Evolutionary conservation across 2,329 filamentous ascomycete genomes (phyloP).

Genomic region (Sarocladiaceae sp.): DNA sequence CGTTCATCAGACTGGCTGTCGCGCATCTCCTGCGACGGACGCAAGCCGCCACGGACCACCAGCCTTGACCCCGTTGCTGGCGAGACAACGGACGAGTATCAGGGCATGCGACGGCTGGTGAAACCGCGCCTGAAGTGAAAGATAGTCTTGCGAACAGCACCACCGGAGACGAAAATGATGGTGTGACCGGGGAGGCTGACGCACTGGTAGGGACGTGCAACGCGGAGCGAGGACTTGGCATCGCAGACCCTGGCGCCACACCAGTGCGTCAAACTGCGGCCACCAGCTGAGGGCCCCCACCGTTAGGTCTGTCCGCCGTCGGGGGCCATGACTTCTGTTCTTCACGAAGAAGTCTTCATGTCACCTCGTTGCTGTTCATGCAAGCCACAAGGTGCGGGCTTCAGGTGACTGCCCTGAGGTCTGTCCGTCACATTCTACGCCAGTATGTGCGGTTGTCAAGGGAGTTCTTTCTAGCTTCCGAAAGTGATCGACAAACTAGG

Average conservation of each 20-base stretch:
- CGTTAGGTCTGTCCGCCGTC: background rate
- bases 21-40: background rate
- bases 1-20: background rate
- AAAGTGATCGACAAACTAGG: background rate
- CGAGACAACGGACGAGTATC: slow-evolving; percentile 8
- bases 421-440: no score
- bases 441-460: no score
- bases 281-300: slow-evolving; percentile 4
- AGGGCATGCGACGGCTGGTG: slow-evolving; percentile 8
- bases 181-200: slow-evolving; percentile 3
- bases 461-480: background rate
- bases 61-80: background rate
- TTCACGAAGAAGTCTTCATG: background rate
- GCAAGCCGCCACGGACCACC: background rate
- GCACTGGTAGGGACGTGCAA: slow-evolving; percentile 7
- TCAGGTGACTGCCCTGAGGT: background rate
- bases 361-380: background rate
- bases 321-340: background rate
- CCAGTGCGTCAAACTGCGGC: slow-evolving; percentile 9
- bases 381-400: slow-evolving; percentile 4
- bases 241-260: slow-evolving; percentile 9
- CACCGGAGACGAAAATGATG: background rate
- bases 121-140: slow-evolving; percentile 1
- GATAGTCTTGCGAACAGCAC: background rate
- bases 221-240: slow-evolving; percentile 7